These are phyloP conservation scores for Ilex paraguariensis DNA, from an alignment of 305 asterid species.

Conservation along the genomic window DNA sequence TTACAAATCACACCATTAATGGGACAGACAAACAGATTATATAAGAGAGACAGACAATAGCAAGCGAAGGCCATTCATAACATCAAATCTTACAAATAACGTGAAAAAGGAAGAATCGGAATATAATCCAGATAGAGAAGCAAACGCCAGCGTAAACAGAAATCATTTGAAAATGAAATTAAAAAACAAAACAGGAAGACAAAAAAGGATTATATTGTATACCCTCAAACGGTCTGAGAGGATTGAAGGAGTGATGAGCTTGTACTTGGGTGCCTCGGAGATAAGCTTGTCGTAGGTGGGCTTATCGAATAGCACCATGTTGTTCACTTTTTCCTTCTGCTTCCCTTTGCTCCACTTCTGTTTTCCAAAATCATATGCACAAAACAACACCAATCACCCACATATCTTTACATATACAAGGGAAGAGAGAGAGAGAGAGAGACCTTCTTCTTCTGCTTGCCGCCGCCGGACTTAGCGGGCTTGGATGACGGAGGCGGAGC, in stretches of 20 bases:
- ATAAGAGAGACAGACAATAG: no score
- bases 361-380: neutral
- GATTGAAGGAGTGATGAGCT: slow-evolving; percentile 1
- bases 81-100: neutral
- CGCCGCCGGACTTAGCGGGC: neutral
- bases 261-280: slow-evolving; percentile 1
- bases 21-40: no score
- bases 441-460: neutral
- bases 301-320: slow-evolving; percentile 30
- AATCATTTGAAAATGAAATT: neutral
- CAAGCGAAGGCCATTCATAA: neutral
- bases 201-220: neutral
- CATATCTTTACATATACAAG: no score
- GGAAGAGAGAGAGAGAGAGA: no score
- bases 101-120: no score
- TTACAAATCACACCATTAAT: no score
- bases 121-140: neutral
- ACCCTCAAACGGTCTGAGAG: slow-evolving; percentile 3
- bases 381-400: no score
- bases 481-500: neutral
- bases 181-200: no score
- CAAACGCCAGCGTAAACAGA: neutral
- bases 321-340: slow-evolving; percentile 33
- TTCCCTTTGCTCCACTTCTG: slow-evolving; percentile 31
- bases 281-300: slow-evolving; percentile 12